These are phyloP conservation scores for Podospora tetraspora DNA, from an alignment of 495 filamentous ascomycete species.

Conservation along the genomic window DNA sequence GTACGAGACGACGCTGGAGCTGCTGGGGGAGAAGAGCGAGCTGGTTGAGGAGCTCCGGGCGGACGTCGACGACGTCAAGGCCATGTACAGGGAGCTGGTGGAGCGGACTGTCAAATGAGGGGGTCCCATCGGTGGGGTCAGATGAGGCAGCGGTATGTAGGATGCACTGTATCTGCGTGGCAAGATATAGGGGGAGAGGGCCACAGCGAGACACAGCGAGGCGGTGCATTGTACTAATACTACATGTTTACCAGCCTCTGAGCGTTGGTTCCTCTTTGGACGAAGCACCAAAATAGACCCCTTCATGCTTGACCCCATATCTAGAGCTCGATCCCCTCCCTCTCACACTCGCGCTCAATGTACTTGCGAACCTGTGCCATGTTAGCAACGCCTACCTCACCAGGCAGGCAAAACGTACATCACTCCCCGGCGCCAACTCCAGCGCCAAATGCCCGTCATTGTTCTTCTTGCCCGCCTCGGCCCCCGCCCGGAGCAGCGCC, in stretches of 20 bases:
- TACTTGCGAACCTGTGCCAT: slow-evolving; percentile 60
- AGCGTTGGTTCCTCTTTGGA: background rate
- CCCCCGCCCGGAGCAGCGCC: slow-evolving; percentile 74
- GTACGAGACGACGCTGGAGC: slow-evolving; percentile 86
- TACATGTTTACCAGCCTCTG: background rate
- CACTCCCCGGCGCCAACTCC: slow-evolving; percentile 74
- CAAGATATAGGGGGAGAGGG: background rate
- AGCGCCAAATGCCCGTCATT: slow-evolving; percentile 66
- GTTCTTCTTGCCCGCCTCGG: slow-evolving; percentile 75
- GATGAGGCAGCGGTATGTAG: background rate
- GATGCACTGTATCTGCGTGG: background rate
- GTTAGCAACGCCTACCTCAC: background rate
- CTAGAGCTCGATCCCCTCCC: slow-evolving; percentile 72
- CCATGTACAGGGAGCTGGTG: slow-evolving; percentile 88
- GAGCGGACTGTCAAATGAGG: slow-evolving; percentile 64
- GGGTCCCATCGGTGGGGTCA: background rate
- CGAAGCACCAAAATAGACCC: background rate
- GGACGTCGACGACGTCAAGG: slow-evolving; percentile 88
- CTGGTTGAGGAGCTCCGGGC: slow-evolving; percentile 78
- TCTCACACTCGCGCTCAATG: slow-evolving; percentile 73
- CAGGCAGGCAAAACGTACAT: slow-evolving; percentile 26
- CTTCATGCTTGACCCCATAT: background rate
- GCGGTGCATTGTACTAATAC: background rate
- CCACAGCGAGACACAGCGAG: background rate
- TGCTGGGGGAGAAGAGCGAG: slow-evolving; percentile 97